Base-by-base conservation (phyloP, 768 basidiomycete genomes). In the Floccularia luteovirens region DNA sequence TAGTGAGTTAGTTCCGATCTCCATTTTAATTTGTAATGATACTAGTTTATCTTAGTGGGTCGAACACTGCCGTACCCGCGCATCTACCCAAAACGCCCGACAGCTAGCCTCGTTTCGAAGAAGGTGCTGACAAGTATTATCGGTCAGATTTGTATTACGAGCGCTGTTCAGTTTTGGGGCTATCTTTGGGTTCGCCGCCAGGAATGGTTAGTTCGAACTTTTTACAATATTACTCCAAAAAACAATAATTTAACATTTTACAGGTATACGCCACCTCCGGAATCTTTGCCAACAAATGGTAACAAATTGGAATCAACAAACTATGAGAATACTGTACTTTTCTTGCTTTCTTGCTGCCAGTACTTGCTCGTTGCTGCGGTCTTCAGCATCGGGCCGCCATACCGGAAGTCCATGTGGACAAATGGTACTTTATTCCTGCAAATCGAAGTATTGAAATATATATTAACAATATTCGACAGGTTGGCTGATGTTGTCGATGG, bases 321-420 rank as follows among this genome's bases (percentile, higher is more conserved):
- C 57, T 93, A 75, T 52, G 96, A 98, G 59, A 97, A 99, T 57
- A 81, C 96, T 4, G 79, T 75, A 21, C 61, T 99, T 42, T 99
- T 99, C 66, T 61, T 97, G 48, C 69, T 97, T 31, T 97, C 96
- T 7, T 96, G 91, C 46, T 98, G 98, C 79, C 96, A 99, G 63
- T 99, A 99, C 59, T 90, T 98, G 53, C 69, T 98, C 36, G 89
- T 96, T 5, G 96, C 94, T 10, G 94, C 84, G 0, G 91, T 98
- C 0, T 99, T 98, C 65, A 94, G 90, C 57, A 96, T 98, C 48
- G 96, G 96, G 0, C 93, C 93, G 2, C 96, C 96, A 3, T 99
- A 94, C 60, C 78, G 96, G 36, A 86, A 89, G 60, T 75, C 91
- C 19, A 88, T 98, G 74, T 91, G 86, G 78, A 89, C 92, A 12